Conservation (phyloP, 768 basidiomycete genomes). For the Steccherinum ochraceum region DNA sequence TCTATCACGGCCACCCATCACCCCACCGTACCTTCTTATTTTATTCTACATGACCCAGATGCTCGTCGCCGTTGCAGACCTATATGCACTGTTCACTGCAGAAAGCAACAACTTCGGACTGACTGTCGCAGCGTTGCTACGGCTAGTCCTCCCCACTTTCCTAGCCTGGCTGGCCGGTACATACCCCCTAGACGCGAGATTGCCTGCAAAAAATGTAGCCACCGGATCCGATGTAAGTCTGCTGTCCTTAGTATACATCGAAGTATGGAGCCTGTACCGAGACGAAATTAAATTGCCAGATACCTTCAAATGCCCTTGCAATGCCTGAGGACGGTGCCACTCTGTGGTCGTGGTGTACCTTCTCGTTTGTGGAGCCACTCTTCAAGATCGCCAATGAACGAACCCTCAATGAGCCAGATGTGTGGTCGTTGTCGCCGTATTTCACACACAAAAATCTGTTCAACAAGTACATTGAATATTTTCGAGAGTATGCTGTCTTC, state of each 20-base stretch:
- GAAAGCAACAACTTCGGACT: slow-evolving; percentile 9
- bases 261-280: slow-evolving; percentile 1
- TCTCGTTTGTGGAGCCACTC: slow-evolving; percentile 60
- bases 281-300: slow-evolving; percentile 25
- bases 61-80: slow-evolving; percentile 29
- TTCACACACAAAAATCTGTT: slow-evolving; percentile 66
- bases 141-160: slow-evolving; percentile 28
- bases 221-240: slow-evolving; percentile 37
- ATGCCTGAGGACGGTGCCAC: slow-evolving; percentile 62
- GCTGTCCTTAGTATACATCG: background rate
- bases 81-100: slow-evolving; percentile 26
- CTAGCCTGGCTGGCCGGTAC: slow-evolving; percentile 52
- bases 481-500: slow-evolving; percentile 28
- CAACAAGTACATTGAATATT: slow-evolving; percentile 51
- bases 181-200: slow-evolving; percentile 41
- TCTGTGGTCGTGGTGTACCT: slow-evolving; percentile 61
- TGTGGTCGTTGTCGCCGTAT: slow-evolving; percentile 63
- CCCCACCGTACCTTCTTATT: slow-evolving; percentile 48
- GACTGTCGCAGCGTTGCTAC: slow-evolving; percentile 21
- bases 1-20: slow-evolving; percentile 35
- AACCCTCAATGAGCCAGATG: slow-evolving; percentile 40
- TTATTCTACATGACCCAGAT: slow-evolving; percentile 34
- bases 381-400: slow-evolving; percentile 43
- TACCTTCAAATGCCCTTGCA: slow-evolving; percentile 41
- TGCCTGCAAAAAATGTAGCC: slow-evolving; percentile 45